Conservation (phyloP, 805 yeast species). For the Hanseniaspora valbyensis region DNA sequence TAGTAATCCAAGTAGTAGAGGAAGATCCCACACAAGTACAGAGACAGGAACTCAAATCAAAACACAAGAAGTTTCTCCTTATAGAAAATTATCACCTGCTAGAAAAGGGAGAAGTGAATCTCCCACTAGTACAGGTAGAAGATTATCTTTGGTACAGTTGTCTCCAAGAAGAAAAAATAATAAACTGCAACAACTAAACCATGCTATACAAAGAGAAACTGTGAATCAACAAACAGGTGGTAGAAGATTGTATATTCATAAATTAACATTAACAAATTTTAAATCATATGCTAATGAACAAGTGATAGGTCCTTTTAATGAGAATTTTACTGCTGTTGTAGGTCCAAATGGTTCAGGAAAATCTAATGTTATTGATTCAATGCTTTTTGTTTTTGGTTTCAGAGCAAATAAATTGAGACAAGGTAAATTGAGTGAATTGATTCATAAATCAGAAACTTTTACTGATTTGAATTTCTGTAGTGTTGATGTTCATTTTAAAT, state of each 20-base stretch:
- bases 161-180: constrained; percentile 33
- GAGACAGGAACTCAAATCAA: not conserved
- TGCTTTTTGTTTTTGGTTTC: constrained; percentile 93
- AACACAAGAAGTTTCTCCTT: constrained; percentile 2
- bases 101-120: constrained; percentile 11
- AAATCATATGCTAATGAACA: constrained; percentile 93
- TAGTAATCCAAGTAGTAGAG: not conserved
- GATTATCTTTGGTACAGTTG: constrained; percentile 33
- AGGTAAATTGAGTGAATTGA: constrained; percentile 79
- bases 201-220: constrained; percentile 23
- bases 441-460: constrained; percentile 74
- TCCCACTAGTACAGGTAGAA: constrained; percentile 26
- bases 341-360: constrained; percentile 99
- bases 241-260: constrained; percentile 61
- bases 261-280: constrained; percentile 68
- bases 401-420: constrained; percentile 96
- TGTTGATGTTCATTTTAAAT: constrained; percentile 81
- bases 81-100: constrained; percentile 9
- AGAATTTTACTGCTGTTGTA: constrained; percentile 91
- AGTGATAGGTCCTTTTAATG: constrained; percentile 85
- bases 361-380: constrained; percentile 92
- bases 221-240: constrained; percentile 28
- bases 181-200: constrained; percentile 25
- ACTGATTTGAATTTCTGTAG: constrained; percentile 63
- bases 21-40: not conserved